These are phyloP conservation scores for Skeletonema potamos DNA, from an alignment of 108 stramenopile genomes.

Conservation along the genomic window DNA sequence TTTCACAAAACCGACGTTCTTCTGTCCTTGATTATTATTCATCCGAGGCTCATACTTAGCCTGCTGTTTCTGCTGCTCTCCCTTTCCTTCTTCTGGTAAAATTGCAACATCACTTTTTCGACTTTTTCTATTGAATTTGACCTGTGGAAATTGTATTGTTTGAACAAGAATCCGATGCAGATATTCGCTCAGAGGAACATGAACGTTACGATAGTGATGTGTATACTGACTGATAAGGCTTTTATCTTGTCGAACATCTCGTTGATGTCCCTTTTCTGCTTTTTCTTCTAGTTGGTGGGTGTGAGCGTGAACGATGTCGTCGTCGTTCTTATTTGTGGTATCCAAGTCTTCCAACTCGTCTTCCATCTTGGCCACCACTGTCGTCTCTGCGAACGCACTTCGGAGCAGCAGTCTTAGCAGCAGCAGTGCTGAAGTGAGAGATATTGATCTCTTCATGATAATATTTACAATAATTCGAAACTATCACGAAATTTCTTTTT, in stretches of 20 bases:
- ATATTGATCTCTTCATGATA: neutral
- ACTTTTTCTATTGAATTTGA: neutral
- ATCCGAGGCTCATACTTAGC: neutral
- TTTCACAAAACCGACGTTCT: neutral
- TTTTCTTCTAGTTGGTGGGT: neutral
- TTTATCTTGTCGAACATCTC: neutral
- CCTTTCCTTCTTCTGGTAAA: neutral
- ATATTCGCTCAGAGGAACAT: neutral
- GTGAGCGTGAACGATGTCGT: neutral
- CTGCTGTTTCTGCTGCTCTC: neutral
- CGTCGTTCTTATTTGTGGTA: neutral
- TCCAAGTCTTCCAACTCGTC: conserved; percentile 30
- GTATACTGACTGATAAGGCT: neutral
- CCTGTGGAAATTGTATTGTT: neutral
- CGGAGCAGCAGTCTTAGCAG: neutral
- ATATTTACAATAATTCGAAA: no score
- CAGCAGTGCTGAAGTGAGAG: neutral
- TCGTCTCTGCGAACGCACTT: neutral
- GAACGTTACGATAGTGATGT: neutral
- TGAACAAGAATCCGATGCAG: neutral
- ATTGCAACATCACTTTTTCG: no score
- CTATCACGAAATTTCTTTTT: no score
- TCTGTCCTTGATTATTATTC: neutral
- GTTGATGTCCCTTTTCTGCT: neutral
- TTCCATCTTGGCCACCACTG: neutral